A percentile compares a stretch with the other conserved stretches of the same genome.
phyloP scores from a whole-genome alignment of 1,139 yeast species.

The Diutina pseudorugosa region DNA sequence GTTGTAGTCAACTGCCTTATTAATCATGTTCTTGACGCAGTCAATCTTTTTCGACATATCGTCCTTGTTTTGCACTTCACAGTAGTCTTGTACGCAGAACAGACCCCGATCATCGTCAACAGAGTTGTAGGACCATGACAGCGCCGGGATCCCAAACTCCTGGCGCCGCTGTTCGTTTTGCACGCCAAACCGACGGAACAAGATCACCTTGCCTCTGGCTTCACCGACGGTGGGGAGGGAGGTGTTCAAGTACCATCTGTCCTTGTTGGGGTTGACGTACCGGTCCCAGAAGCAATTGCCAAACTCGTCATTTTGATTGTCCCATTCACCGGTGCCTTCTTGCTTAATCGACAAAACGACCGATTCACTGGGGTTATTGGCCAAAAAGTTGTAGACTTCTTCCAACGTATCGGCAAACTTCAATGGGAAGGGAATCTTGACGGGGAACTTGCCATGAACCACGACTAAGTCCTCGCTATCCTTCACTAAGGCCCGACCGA shows the following conservation, averaged over 20 bases:
- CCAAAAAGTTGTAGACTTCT: constrained; percentile 49
- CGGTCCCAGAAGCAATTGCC: constrained; percentile 51
- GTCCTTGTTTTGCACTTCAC: constrained; percentile 42
- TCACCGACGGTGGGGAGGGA: constrained; percentile 49
- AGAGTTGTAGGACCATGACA: constrained; percentile 57
- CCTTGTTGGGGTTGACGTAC: constrained; percentile 37
- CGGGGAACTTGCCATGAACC: constrained; percentile 70
- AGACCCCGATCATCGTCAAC: constrained; percentile 52
- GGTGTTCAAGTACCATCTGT: constrained; percentile 50
- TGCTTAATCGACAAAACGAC: constrained; percentile 63
- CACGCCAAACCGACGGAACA: constrained; percentile 64
- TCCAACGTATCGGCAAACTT: constrained; percentile 34
- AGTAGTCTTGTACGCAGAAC: constrained; percentile 63
- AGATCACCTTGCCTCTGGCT: constrained; percentile 51
- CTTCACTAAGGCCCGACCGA: constrained; percentile 36
- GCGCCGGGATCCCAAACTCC: constrained; percentile 56
- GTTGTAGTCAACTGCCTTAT: constrained; percentile 42
- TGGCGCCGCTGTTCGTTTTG: constrained; percentile 28
- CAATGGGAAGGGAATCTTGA: constrained; percentile 47
- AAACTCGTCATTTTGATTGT: constrained; percentile 52
- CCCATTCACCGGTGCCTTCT: constrained; percentile 62
- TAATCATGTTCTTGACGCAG: constrained; percentile 45
- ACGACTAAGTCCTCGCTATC: constrained; percentile 50
- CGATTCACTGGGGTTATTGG: constrained; percentile 41
- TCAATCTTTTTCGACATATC: constrained; percentile 48